Evolutionary conservation across 2,329 filamentous ascomycete species (phyloP).

Genomic region (Claviceps sp.): DNA sequence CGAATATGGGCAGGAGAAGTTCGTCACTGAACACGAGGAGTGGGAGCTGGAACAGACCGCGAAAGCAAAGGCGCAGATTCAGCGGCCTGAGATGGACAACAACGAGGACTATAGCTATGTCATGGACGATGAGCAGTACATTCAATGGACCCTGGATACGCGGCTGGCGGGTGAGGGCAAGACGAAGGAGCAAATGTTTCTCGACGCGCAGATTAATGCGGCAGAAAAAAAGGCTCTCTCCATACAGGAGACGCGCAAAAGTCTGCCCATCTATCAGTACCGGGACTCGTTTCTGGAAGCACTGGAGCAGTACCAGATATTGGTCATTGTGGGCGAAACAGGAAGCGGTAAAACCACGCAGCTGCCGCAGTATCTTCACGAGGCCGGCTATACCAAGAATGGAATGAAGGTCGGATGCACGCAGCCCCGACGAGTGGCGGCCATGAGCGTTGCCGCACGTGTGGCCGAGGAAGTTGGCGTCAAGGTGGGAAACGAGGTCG

Average conservation of each 20-base stretch:
- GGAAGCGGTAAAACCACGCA: constrained; percentile 95
- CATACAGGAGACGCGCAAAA: constrained; percentile 86
- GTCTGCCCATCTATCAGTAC: constrained; percentile 79
- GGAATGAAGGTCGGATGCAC: constrained; percentile 85
- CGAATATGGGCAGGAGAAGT: constrained; percentile 76
- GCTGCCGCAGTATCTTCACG: constrained; percentile 82
- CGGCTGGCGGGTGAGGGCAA: constrained; percentile 57
- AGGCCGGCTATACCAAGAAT: constrained; percentile 76
- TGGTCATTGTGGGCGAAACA: constrained; percentile 91
- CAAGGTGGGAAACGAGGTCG: constrained; percentile 82
- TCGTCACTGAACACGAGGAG: constrained; percentile 86
- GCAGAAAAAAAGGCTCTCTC: constrained; percentile 79
- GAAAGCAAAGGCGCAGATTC: constrained; percentile 79
- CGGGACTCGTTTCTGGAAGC: constrained; percentile 78
- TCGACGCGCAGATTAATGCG: constrained; percentile 72
- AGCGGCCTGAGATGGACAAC: constrained; percentile 58
- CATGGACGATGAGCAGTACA: constrained; percentile 77
- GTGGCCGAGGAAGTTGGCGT: constrained; percentile 90
- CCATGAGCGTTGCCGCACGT: constrained; percentile 93
- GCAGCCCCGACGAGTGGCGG: constrained; percentile 86
- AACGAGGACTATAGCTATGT: constrained; percentile 87
- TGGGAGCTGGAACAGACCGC: constrained; percentile 86
- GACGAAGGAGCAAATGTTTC: constrained; percentile 63
- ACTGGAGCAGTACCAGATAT: constrained; percentile 68
- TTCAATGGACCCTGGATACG: constrained; percentile 70